These are phyloP conservation scores for Litsea cubeba DNA, from an alignment of 164 flowering plant genomes.

Conservation along the genomic window DNA sequence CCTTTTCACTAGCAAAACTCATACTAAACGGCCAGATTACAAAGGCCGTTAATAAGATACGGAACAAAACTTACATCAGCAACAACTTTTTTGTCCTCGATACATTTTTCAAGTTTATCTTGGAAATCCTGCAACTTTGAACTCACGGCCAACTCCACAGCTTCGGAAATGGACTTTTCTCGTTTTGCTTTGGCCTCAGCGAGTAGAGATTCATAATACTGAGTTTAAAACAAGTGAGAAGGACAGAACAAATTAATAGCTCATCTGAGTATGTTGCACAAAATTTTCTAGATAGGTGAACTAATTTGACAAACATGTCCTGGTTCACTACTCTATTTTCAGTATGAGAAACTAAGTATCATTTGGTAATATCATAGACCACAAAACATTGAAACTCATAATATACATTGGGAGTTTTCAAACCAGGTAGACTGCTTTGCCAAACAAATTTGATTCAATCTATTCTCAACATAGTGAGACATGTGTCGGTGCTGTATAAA, in stretches of 20 bases:
- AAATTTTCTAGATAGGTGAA: not conserved
- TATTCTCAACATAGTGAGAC: too few species aligned
- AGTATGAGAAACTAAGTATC: too few species aligned
- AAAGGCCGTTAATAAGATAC: not conserved
- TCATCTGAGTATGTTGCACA: not conserved
- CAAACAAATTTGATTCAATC: too few species aligned
- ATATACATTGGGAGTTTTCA: too few species aligned
- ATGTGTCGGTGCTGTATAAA: too few species aligned
- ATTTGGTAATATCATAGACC: too few species aligned
- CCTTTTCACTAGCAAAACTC: too few species aligned
- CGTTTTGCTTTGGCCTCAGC: slow-evolving; percentile 54
- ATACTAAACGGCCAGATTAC: not conserved
- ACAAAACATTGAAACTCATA: too few species aligned
- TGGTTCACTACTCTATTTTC: too few species aligned
- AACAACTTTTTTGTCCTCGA: slow-evolving; percentile 49
- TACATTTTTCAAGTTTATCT: slow-evolving; percentile 44
- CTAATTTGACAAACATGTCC: not conserved
- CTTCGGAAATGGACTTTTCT: slow-evolving; percentile 47
- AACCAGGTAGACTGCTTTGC: too few species aligned
- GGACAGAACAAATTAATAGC: not conserved
- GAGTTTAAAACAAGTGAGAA: slow-evolving; percentile 12
- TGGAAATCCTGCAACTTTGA: slow-evolving; percentile 55
- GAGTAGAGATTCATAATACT: slow-evolving; percentile 80
- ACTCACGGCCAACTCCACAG: slow-evolving; percentile 59
- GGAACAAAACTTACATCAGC: slow-evolving; percentile 36